Evolutionary conservation across 2,329 filamentous ascomycete species (phyloP).

Genomic region (Alternaria sp.): DNA sequence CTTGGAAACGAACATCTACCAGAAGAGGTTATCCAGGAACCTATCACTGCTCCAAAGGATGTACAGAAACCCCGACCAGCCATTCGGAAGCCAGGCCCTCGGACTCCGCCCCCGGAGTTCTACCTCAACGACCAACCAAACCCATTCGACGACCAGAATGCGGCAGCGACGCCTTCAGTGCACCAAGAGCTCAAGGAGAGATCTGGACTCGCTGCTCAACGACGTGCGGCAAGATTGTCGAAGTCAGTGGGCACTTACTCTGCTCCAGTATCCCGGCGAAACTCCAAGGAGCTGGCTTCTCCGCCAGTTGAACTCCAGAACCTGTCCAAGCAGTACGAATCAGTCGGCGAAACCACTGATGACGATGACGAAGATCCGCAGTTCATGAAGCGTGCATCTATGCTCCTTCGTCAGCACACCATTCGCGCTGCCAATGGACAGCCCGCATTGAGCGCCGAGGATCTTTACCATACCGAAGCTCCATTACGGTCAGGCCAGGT

Average conservation of each 20-base stretch:
- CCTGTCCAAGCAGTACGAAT: conserved; percentile 22
- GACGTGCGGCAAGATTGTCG: conserved; percentile 43
- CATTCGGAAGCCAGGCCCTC: conserved; percentile 39
- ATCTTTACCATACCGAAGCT: conserved; percentile 39
- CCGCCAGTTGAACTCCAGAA: conserved; percentile 27
- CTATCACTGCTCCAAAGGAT: conserved; percentile 19
- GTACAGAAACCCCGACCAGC: conserved; percentile 47
- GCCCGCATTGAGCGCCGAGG: conserved; percentile 28
- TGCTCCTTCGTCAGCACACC: conserved; percentile 44
- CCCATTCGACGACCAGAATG: conserved; percentile 38
- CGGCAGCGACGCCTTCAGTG: conserved; percentile 8
- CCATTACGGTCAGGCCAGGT: conserved; percentile 53
- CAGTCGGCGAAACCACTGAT: conserved; percentile 23
- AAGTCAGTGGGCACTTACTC: conserved; percentile 46
- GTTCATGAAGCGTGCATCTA: conserved; percentile 51
- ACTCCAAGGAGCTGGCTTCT: conserved; percentile 40
- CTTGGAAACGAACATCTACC: conserved; percentile 38
- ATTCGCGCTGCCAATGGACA: conserved; percentile 16
- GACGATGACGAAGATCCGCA: conserved; percentile 41
- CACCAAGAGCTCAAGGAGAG: conserved; percentile 34
- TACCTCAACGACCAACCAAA: conserved; percentile 42
- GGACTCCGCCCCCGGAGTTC: conserved; percentile 43
- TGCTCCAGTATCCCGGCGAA: conserved; percentile 43
- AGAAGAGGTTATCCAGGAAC: conserved; percentile 20
- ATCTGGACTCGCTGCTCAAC: conserved; percentile 44